Evolutionary conservation across 179 eudicot genomes (phyloP), one percentile per base, ranked within the genome.

Genomic region (Beta corolliflora): DNA sequence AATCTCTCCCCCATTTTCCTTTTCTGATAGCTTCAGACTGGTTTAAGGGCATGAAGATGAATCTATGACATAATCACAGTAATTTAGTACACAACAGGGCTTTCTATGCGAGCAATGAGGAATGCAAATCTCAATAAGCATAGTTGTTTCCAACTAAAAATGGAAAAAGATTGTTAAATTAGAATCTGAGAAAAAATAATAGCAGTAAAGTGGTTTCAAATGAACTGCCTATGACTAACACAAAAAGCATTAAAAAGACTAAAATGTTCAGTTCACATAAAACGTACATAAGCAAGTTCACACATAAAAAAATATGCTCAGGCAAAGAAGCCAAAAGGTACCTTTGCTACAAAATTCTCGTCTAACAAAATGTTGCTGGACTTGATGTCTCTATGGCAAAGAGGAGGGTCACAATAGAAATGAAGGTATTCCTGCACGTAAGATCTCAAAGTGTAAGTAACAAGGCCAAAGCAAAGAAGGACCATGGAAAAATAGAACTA

Each of bases 331-430:
- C 77, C 18, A 11, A 58, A 19, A 80, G 64, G 56, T 87, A 94
- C 99, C 98, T 96, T 96, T 1, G 97, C 99, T 23, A 90, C 90
- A 84, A 88, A 92, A 84, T 87, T 90, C 78, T 86, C 96, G 80
- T 96, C 98, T 48, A 96, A 88, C 81, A 96, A 83, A 79, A 96
- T 96, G 85, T 96, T 96, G 91, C 98, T 94, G 54, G 99, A 96
- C 81, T 94, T 96, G 52, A 96, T 92, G 86, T 96, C 99, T 87
- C 99, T 88, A 77, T 96, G 99, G 84, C 97, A 96, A 86, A 94
- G 88, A 56, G 99, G 94, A 84, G 98, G 99, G 71, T 93, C 90
- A 77, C 99, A 96, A 78, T 96, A 96, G 90, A 89, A 93, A 84
- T 96, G 99, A 68, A 96, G 98, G 85, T 96, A 96, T 81, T 96